A percentile compares a stretch with the other conserved stretches of the same genome.
Evolutionary conservation across 441 rosid species (phyloP).

Genomic region (Gossypium gossypioides): DNA sequence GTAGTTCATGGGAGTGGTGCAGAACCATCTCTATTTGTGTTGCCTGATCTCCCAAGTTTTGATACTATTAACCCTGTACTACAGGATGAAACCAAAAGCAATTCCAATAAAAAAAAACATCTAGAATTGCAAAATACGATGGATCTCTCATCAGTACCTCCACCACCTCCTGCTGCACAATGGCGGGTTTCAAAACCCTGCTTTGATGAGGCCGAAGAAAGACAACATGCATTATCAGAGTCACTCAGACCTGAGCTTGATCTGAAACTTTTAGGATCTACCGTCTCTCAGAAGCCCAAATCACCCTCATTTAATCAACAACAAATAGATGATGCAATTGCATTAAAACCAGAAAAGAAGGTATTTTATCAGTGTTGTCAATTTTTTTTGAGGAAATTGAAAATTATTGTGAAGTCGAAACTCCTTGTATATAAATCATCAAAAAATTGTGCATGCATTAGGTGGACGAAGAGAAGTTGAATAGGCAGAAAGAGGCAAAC

Average conservation of each 20-base stretch:
- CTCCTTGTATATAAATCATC: constrained; percentile 10
- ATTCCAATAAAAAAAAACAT: constrained; percentile 16
- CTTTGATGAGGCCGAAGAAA: constrained; percentile 26
- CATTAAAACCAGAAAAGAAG: constrained; percentile 33
- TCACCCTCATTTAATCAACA: constrained; percentile 33
- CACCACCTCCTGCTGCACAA: constrained; percentile 68
- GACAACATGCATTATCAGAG: constrained; percentile 26
- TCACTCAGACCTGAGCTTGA: constrained; percentile 27
- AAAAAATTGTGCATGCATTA: constrained; percentile 18
- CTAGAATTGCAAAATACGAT: constrained; percentile 25
- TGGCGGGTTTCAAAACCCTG: constrained; percentile 44
- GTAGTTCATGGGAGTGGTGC: constrained; percentile 24
- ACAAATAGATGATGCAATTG: constrained; percentile 20
- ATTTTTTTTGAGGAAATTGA: not conserved
- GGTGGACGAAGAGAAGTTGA: constrained; percentile 41
- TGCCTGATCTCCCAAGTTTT: constrained; percentile 50
- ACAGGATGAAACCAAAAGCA: constrained; percentile 16
- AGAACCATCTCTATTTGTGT: constrained; percentile 26
- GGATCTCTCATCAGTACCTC: constrained; percentile 45
- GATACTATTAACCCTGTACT: constrained; percentile 31
- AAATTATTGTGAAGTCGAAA: constrained; percentile 5
- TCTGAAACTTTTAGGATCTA: constrained; percentile 21
- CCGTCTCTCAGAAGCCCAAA: constrained; percentile 23
- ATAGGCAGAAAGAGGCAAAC: constrained; percentile 31
- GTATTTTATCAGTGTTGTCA: constrained; percentile 21